phyloP scores from a whole-genome alignment of 345 rosid species.

The Ceriops zippeliana region DNA sequence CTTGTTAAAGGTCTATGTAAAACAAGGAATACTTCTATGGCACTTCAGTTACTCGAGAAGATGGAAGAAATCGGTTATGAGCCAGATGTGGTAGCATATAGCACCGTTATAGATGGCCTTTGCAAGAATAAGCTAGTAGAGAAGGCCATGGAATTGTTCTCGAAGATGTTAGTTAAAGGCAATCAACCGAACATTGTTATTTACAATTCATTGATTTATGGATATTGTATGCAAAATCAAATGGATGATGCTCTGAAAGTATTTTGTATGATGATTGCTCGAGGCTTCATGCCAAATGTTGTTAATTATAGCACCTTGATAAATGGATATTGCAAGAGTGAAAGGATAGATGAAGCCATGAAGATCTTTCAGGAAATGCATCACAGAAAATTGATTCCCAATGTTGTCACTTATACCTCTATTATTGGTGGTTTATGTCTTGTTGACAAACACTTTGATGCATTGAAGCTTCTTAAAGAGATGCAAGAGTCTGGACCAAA shows the following conservation, averaged over 20 bases:
- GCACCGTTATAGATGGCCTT: slow-evolving; percentile 6
- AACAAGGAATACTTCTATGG: neutral
- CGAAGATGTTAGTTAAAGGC: neutral
- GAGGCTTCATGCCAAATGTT: slow-evolving; percentile 1
- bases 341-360: slow-evolving; percentile 82
- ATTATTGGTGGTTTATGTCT: slow-evolving; percentile 1
- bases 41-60: slow-evolving; percentile 5
- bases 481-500: slow-evolving; percentile 2
- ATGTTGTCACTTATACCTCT: slow-evolving; percentile 9
- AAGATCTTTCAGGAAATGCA: slow-evolving; percentile 53
- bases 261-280: slow-evolving; percentile 9
- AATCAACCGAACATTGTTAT: neutral
- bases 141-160: neutral
- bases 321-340: slow-evolving; percentile 24
- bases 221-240: slow-evolving; percentile 27
- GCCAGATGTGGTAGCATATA: slow-evolving; percentile 4
- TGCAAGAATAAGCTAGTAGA: slow-evolving; percentile 19
- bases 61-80: neutral
- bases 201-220: slow-evolving; percentile 14
- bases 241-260: slow-evolving; percentile 25
- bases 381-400: slow-evolving; percentile 36
- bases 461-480: neutral
- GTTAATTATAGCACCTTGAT: slow-evolving; percentile 7
- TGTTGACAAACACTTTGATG: neutral
- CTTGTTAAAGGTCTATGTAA: slow-evolving; percentile 1